A percentile compares a stretch with the other conserved stretches of the same genome.
Evolutionary conservation across 495 filamentous ascomycete genomes (phyloP).

Genomic region (Lentithecium fluviatile): DNA sequence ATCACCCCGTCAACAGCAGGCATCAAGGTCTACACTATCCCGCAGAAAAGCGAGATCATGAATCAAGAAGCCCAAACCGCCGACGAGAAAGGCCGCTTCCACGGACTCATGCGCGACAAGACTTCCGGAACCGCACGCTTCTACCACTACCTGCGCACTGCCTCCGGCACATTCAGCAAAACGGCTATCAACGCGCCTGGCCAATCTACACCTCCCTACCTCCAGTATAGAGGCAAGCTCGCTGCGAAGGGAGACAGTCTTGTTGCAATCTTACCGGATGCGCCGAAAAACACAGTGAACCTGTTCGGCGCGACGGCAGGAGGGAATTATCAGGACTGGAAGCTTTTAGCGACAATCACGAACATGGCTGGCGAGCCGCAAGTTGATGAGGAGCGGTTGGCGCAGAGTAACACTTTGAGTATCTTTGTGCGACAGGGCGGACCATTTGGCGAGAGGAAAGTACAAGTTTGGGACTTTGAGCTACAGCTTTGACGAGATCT

Average conservation of each 20-base stretch:
- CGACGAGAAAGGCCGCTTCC: constrained; percentile 18
- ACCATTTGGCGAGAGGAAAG: constrained; percentile 17
- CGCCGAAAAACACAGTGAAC: constrained; percentile 13
- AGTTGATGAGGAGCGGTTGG: constrained; percentile 21
- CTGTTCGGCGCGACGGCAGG: constrained; percentile 19
- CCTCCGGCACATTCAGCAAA: constrained; percentile 15
- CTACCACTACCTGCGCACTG: constrained; percentile 19
- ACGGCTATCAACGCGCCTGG: constrained; percentile 21
- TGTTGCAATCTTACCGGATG: constrained; percentile 19
- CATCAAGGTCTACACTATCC: constrained; percentile 19
- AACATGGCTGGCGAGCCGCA: constrained; percentile 22
- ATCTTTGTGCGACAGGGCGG: constrained; percentile 25
- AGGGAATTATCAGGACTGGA: constrained; percentile 19
- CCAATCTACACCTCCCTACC: constrained; percentile 19
- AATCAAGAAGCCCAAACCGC: constrained; percentile 24
- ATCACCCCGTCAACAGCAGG: constrained; percentile 18
- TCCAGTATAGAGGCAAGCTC: constrained; percentile 14
- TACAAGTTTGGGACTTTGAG: constrained; percentile 28
- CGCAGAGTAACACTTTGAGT: constrained; percentile 6
- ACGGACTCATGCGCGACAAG: constrained; percentile 25
- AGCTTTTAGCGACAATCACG: constrained; percentile 17
- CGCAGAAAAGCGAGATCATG: constrained; percentile 25
- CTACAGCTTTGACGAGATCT: neutral
- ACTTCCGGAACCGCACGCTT: constrained; percentile 17
- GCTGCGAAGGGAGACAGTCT: constrained; percentile 9